Percentiles rank a stretch among this genome's conserved stretches.
Conservation (phyloP, 208 protist genomes). For the Zelonia costaricensis region DNA sequence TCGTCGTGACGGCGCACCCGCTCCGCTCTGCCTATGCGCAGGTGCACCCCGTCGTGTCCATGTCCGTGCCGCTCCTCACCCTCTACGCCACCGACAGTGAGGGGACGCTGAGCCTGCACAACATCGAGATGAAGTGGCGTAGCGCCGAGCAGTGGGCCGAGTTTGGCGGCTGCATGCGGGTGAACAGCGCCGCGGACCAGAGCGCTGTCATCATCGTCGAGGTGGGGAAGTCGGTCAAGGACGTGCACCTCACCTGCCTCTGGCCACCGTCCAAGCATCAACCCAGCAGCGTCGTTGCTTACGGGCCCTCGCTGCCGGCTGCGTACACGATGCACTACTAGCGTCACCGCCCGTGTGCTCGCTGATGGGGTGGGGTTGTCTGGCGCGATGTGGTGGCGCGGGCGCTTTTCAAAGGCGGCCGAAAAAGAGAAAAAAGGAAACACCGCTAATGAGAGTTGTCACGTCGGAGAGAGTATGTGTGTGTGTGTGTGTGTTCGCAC, state of each 20-base stretch:
- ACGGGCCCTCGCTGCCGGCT: conserved; percentile 44
- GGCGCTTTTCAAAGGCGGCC: no score
- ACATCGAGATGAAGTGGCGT: conserved; percentile 74
- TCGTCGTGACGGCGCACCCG: conserved; percentile 29
- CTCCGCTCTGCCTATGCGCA: conserved; percentile 30
- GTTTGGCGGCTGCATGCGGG: conserved; percentile 29
- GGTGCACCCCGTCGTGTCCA: conserved; percentile 30
- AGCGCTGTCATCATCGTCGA: conserved; percentile 56
- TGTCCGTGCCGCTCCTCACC: conserved; percentile 48
- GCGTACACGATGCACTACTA: conserved; percentile 63
- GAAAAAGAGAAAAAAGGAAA: no score
- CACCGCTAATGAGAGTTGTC: no score
- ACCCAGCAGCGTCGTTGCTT: conserved; percentile 44
- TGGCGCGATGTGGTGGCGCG: no score
- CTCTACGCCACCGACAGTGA: conserved; percentile 60
- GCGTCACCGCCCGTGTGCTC: no score
- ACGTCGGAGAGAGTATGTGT: no score
- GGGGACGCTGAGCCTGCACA: conserved; percentile 71
- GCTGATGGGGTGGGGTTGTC: no score
- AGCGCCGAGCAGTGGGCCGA: conserved; percentile 28
- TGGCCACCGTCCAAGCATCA: conserved; percentile 18
- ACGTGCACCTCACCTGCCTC: conserved; percentile 42
- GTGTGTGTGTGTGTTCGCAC: no score
- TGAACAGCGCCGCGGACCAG: conserved; percentile 44
- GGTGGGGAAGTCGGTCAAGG: conserved; percentile 47